A percentile compares a stretch with the other conserved stretches of the same genome.
phyloP scores from a whole-genome alignment of 495 filamentous ascomycete genomes.

The Tuber magnatum region DNA sequence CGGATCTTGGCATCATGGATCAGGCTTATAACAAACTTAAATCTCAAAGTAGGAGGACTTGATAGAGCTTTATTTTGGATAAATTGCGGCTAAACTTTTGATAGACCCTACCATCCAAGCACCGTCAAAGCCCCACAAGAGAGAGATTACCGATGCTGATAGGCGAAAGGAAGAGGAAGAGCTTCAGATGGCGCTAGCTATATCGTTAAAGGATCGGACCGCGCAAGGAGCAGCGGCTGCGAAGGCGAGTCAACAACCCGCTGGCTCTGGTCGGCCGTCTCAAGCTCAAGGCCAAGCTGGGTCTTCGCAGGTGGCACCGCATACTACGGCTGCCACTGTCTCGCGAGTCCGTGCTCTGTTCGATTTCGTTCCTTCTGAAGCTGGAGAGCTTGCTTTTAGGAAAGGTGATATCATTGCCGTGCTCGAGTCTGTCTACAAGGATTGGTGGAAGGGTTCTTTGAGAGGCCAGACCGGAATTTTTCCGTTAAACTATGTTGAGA shows the following conservation, averaged over 20 bases:
- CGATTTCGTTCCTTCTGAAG: slow-evolving; percentile 89
- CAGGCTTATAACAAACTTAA: slow-evolving; percentile 88
- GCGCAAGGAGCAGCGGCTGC: slow-evolving; percentile 42
- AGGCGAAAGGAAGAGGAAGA: slow-evolving; percentile 96
- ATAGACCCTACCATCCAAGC: slow-evolving; percentile 85
- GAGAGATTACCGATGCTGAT: slow-evolving; percentile 79
- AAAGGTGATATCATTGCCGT: slow-evolving; percentile 98
- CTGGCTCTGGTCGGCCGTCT: slow-evolving; percentile 29
- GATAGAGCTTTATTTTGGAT: background rate
- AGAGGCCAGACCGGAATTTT: slow-evolving; percentile 95
- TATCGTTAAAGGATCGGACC: slow-evolving; percentile 79
- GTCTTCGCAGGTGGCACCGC: slow-evolving; percentile 43
- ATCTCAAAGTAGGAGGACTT: slow-evolving; percentile 53
- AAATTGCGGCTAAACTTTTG: background rate
- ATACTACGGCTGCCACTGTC: slow-evolving; percentile 93
- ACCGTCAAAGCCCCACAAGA: slow-evolving; percentile 86
- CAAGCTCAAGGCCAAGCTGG: slow-evolving; percentile 12
- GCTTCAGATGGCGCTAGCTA: slow-evolving; percentile 86
- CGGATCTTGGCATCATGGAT: slow-evolving; percentile 95
- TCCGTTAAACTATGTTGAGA: slow-evolving; percentile 97
- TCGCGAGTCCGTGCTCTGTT: slow-evolving; percentile 88
- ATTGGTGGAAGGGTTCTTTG: slow-evolving; percentile 97
- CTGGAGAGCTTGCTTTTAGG: slow-evolving; percentile 88
- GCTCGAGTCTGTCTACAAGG: slow-evolving; percentile 93
- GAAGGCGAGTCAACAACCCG: slow-evolving; percentile 36